phyloP scores from a whole-genome alignment of 2,329 filamentous ascomycete species.

The Fusarium xylarioides region DNA sequence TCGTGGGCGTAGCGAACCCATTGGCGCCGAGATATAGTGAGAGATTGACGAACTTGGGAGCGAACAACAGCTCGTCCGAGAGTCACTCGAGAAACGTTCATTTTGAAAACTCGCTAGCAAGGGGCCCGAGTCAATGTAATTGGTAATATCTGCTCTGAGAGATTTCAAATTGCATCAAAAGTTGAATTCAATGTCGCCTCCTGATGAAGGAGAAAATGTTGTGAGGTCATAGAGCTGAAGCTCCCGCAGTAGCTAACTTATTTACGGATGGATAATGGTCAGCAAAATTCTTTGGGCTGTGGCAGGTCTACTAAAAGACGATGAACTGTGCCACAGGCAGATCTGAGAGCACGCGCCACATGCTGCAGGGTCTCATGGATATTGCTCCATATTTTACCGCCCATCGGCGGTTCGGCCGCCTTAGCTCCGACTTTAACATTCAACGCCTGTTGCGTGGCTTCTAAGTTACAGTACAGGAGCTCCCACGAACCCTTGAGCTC shows the following conservation, averaged over 20 bases:
- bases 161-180: constrained; percentile 2
- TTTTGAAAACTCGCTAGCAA: constrained; percentile 23
- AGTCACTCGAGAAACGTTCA: constrained; percentile 46
- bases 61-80: constrained; percentile 43
- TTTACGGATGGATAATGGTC: constrained; percentile 23
- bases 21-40: constrained; percentile 40
- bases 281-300: constrained; percentile 43
- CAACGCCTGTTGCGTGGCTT: constrained; percentile 45
- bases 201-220: constrained; percentile 19
- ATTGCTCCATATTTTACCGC: constrained; percentile 25
- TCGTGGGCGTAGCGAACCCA: constrained; percentile 45
- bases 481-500: constrained; percentile 28
- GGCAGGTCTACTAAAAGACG: constrained; percentile 17
- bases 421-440: constrained; percentile 41
- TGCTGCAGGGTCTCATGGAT: constrained; percentile 15
- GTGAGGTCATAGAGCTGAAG: constrained; percentile 43
- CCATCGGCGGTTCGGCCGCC: constrained; percentile 45
- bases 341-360: constrained; percentile 25
- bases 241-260: constrained; percentile 7
- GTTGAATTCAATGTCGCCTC: constrained; percentile 16
- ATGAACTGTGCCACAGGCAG: constrained; percentile 15
- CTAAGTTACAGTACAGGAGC: constrained; percentile 22
- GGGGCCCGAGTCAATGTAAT: constrained; percentile 2
- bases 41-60: constrained; percentile 35
- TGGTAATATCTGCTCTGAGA: neutral